Base-by-base conservation (phyloP, 2,329 filamentous ascomycete genomes). In the Atkinsonella texensis region DNA sequence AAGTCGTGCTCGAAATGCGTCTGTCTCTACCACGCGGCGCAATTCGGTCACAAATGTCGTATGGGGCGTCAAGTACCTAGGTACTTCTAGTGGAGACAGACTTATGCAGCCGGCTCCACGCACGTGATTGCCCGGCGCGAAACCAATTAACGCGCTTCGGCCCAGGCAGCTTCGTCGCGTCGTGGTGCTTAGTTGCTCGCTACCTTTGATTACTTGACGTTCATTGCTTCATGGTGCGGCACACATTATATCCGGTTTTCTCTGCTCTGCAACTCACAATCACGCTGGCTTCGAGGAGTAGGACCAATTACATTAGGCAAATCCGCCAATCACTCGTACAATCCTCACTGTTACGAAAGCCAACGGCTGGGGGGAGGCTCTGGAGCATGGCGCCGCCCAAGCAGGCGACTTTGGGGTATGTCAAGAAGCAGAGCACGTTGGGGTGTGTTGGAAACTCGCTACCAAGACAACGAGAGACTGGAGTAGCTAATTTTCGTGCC, bases 371-470 rank as follows among this genome's bases (percentile, higher is more conserved):
- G 20, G 33, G 41, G 39, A 57, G 48, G 50, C 18, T 54, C 43
- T 55, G 50, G 53, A 59, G 59, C 58, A 74, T 75, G 70, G 71
- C 73, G 70, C 70, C 73, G 59, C 71, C 71, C 43, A 89, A 87
- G 66, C 89, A 95, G 71, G 82, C 86, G 62, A 95, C 87, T 55
- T 72, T 95, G 67, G 87, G 87, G 89, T 95, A 93, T 72, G 89
- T 91, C 56, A 84, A 80, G 69, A 72, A 82, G 61, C 87, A 91
- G 74, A 80, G 77, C 64, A 88, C 83, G 60, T 71, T 91, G 67
- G 79, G 83, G 86, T 89, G 66, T 58, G 80, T 69, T 23, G 45
- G 18, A 39, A 38, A 28, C 28, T 28, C 28, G 7, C 28, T 28
- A 28, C 28, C 28, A 8, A 28, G 28, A 28, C 1, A 28, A 28